phyloP scores from a whole-genome alignment of 192 early-diverging fungal species.

The Coemansia sp. region DNA sequence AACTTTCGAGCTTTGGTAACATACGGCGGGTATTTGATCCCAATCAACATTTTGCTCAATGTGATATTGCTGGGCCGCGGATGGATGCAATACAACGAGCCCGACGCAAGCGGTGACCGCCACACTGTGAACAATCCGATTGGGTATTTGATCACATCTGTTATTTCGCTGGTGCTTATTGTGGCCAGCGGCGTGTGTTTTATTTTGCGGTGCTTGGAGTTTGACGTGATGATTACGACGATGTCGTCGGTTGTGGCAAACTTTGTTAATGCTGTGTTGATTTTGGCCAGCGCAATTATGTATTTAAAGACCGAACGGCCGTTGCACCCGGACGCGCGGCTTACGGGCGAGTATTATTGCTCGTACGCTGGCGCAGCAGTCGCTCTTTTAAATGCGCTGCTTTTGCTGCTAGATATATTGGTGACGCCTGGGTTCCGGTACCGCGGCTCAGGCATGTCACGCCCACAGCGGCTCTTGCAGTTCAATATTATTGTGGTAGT shows the following conservation, averaged over 20 bases:
- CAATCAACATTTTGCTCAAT: slow-evolving; percentile 51
- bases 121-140: slow-evolving; percentile 37
- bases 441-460: slow-evolving; percentile 54
- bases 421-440: slow-evolving; percentile 51
- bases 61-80: slow-evolving; percentile 49
- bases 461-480: slow-evolving; percentile 49
- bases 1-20: slow-evolving; percentile 52
- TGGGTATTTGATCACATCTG: slow-evolving; percentile 38
- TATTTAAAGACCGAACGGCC: slow-evolving; percentile 41
- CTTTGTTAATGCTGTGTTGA: slow-evolving; percentile 41
- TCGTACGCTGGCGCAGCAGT: slow-evolving; percentile 48
- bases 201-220: slow-evolving; percentile 51
- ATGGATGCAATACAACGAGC: slow-evolving; percentile 34
- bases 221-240: slow-evolving; percentile 40
- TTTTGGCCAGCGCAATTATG: slow-evolving; percentile 45
- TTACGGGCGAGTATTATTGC: slow-evolving; percentile 51
- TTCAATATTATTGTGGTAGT: slow-evolving; percentile 51
- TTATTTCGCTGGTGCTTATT: slow-evolving; percentile 47
- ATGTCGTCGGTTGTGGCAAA: slow-evolving; percentile 35
- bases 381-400: slow-evolving; percentile 36
- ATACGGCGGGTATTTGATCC: slow-evolving; percentile 49
- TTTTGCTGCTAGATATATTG: slow-evolving; percentile 39
- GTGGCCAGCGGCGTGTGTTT: slow-evolving; percentile 46
- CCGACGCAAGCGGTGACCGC: slow-evolving; percentile 10
- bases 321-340: slow-evolving; percentile 33